Conservation (phyloP, 257 asterid species). For the Nicotiana attenuata region DNA sequence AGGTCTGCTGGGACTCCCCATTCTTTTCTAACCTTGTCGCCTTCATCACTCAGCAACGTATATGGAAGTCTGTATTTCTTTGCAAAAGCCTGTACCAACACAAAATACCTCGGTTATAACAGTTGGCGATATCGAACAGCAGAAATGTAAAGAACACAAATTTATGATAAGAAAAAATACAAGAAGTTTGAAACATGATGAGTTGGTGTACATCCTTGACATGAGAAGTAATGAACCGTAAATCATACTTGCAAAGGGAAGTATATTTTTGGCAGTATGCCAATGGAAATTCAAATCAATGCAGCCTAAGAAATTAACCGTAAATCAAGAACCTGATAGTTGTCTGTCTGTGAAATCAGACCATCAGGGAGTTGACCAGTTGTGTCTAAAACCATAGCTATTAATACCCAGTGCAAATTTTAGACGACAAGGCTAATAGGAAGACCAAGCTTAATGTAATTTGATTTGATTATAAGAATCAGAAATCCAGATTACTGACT, state of each 20-base stretch:
- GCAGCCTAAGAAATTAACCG: not conserved
- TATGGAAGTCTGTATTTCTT: slow-evolving; percentile 83
- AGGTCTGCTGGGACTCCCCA: slow-evolving; percentile 98
- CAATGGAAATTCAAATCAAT: not conserved
- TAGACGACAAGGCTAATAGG: not conserved
- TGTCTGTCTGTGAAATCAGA: not conserved
- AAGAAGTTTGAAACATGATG: not conserved
- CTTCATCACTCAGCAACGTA: slow-evolving; percentile 83
- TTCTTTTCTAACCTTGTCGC: slow-evolving; percentile 81
- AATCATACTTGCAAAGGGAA: not conserved
- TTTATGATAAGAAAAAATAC: not conserved
- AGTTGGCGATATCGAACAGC: too few species aligned
- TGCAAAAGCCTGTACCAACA: slow-evolving; percentile 67
- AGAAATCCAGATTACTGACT: too few species aligned
- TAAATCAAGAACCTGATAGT: not conserved
- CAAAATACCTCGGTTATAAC: not conserved
- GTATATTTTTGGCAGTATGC: not conserved
- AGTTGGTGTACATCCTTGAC: not conserved
- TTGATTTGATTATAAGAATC: too few species aligned
- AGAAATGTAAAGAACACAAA: too few species aligned
- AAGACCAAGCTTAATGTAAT: too few species aligned
- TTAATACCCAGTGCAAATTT: not conserved
- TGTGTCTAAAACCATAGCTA: not conserved
- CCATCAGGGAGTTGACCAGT: not conserved
- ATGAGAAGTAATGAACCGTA: not conserved